Conservation (phyloP, 805 yeast species). For the Teunomyces tritomae region DNA sequence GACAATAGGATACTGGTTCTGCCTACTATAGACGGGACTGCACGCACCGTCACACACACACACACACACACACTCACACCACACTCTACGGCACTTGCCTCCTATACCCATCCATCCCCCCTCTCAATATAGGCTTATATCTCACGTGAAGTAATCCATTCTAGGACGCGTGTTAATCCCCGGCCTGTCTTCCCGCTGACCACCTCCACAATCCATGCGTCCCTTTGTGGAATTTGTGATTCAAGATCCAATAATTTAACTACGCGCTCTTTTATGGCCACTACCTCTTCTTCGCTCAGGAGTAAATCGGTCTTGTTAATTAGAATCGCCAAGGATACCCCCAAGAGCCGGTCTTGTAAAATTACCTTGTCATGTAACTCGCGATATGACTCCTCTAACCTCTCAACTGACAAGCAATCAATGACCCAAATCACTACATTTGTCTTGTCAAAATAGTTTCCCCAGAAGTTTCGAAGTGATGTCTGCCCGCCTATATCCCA, state of each 20-base stretch:
- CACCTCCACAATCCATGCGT: slow-evolving; percentile 24
- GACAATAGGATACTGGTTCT: too few relatives aligned
- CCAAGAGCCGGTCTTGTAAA: slow-evolving; percentile 64
- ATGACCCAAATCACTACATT: slow-evolving; percentile 85
- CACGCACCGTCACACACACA: too few relatives aligned
- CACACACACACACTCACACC: too few relatives aligned
- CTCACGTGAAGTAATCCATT: slow-evolving; percentile 21
- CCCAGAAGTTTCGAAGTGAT: slow-evolving; percentile 49
- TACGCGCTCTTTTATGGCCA: slow-evolving; percentile 7
- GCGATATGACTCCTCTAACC: slow-evolving; percentile 60
- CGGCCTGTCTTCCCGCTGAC: slow-evolving; percentile 38
- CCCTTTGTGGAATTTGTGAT: slow-evolving; percentile 16
- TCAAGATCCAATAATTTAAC: slow-evolving; percentile 17
- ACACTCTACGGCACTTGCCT: neutral
- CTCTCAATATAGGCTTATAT: neutral
- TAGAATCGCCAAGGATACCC: slow-evolving; percentile 63
- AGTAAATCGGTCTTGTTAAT: slow-evolving; percentile 74
- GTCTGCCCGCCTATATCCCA: slow-evolving; percentile 86
- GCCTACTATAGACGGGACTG: neutral
- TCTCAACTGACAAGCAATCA: slow-evolving; percentile 58
- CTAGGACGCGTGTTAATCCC: slow-evolving; percentile 23
- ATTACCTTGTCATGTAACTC: slow-evolving; percentile 65
- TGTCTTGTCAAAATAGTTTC: slow-evolving; percentile 79
- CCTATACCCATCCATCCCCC: too few relatives aligned
- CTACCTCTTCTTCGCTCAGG: slow-evolving; percentile 19